Percentiles rank a stretch among this genome's conserved stretches.
Evolutionary conservation across 305 asterid species (phyloP).

Genomic region (Fraxinus greggii): DNA sequence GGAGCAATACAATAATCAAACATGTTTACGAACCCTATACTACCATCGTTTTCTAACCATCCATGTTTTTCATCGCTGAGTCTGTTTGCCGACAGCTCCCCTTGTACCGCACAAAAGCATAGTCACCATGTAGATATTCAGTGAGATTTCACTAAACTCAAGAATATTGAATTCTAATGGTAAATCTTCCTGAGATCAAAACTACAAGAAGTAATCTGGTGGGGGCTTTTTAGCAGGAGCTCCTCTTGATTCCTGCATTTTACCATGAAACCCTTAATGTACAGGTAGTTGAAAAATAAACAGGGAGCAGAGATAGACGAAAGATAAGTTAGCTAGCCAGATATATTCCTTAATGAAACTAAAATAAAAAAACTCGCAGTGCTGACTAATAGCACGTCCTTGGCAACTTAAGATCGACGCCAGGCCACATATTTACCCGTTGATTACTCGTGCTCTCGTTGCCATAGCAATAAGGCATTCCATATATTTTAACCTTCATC

Average conservation of each 20-base stretch:
- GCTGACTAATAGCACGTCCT: neutral
- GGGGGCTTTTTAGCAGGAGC: conserved; percentile 75
- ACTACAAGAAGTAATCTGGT: conserved; percentile 87
- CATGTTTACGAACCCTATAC: neutral
- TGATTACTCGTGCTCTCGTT: neutral
- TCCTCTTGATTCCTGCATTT: conserved; percentile 88
- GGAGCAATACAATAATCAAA: neutral
- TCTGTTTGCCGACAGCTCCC: neutral
- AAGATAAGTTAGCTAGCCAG: neutral
- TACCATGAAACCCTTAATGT: conserved; percentile 14
- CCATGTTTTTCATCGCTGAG: neutral
- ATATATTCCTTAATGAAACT: neutral
- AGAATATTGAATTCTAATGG: neutral
- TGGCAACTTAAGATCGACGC: neutral
- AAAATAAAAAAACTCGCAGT: neutral
- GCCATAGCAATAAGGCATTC: neutral
- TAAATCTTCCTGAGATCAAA: neutral
- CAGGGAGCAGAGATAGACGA: neutral
- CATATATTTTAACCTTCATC: neutral
- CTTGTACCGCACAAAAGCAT: neutral
- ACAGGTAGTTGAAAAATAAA: neutral
- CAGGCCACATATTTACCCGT: neutral
- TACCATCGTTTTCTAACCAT: neutral
- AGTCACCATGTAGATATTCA: conserved; percentile 12
- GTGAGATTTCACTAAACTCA: neutral